A percentile compares a stretch with the other conserved stretches of the same genome.
Evolutionary conservation across 1,284 basidiomycete species (phyloP).

Genomic region (Paramarasmius palmivorus): DNA sequence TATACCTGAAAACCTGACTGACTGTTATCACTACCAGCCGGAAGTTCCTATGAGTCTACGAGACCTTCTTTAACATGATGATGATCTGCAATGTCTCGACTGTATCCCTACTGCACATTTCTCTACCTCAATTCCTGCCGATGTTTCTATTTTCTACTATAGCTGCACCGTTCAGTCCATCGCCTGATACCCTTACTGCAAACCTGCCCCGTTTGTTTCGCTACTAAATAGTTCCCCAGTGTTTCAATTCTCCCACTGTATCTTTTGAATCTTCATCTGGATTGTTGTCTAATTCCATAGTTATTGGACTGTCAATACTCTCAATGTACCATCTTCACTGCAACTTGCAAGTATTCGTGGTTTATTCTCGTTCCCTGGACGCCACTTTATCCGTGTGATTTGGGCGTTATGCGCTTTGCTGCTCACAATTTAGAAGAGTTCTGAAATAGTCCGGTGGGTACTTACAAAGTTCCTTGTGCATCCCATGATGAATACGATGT

Average conservation of each 20-base stretch:
- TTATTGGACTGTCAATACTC: conserved; percentile 59
- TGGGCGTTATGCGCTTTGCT: conserved; percentile 71
- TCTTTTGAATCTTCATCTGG: conserved; percentile 50
- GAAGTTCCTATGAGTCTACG: conserved; percentile 86
- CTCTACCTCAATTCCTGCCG: conserved; percentile 24
- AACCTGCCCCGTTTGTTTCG: conserved; percentile 64
- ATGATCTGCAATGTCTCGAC: conserved; percentile 45
- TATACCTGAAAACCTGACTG: conserved; percentile 2
- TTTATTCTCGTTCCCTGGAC: conserved; percentile 16
- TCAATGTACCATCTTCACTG: conserved; percentile 82
- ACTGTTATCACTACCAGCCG: conserved; percentile 53
- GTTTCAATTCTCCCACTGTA: conserved; percentile 62
- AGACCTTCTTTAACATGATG: conserved; percentile 70
- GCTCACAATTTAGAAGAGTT: conserved; percentile 13
- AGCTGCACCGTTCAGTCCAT: conserved; percentile 34
- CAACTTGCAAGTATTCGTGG: conserved; percentile 44
- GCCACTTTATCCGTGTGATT: conserved; percentile 69
- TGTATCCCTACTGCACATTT: conserved; percentile 77
- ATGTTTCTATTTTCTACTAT: conserved; percentile 30
- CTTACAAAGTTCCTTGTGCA: conserved; percentile 34
- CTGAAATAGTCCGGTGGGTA: conserved; percentile 48
- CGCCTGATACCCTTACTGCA: conserved; percentile 70
- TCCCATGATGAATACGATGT: conserved; percentile 47
- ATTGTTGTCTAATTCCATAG: conserved; percentile 22
- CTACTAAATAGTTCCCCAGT: conserved; percentile 55